Evolutionary conservation across 2,329 filamentous ascomycete genomes (phyloP), one percentile per base, ranked within the genome.

Genomic region (Ceratocystis lukuohia): DNA sequence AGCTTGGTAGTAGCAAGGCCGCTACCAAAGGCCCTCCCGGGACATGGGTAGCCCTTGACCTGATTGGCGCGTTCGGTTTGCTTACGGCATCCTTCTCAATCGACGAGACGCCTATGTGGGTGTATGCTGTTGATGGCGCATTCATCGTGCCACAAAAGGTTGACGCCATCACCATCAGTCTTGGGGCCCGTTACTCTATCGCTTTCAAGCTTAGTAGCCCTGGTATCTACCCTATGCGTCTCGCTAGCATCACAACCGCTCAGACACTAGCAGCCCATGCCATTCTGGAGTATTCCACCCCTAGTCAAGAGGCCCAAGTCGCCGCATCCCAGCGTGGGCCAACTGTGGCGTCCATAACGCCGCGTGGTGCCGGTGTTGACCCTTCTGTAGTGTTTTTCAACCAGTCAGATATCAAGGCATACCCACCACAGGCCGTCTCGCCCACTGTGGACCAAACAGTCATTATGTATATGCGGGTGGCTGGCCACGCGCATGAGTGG

Each of bases 231-330:
- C 79, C 78, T 5, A 79, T 86, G 41, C 82, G 84, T 2, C 75
- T 81, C 50, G 78, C 80, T 30, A 78, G 80, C 17, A 74, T 75
- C 15, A 76, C 75, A 37, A 72, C 77, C 1, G 78, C 80, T 10
- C 85, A 87, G 71, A 77, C 85, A 65, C 76, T 87, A 37, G 76
- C 77, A 15, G 83, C 80, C 1, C 76, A 78, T 20, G 83, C 80
- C 0, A 74, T 78, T 7, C 72, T 87, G 48, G 74, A 76, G 1
- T 73, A 77, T 17, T 66, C 69, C 2, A 70, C 70, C n/a, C 70
- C 71, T 68, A 70, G 69, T 28, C 62, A 69, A 8, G 33, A 67
- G 30, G n/a, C 62, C 68, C n/a, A 61, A 12, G 63, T 67, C 12
- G 69, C 71, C 0, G 76, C 77, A 0, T 70, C 72, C 1, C 73